A percentile compares a stretch with the other conserved stretches of the same genome.
Evolutionary conservation across 202 grass and related monocot species (phyloP).

Genomic region (Dendrocalamus latiflorus): DNA sequence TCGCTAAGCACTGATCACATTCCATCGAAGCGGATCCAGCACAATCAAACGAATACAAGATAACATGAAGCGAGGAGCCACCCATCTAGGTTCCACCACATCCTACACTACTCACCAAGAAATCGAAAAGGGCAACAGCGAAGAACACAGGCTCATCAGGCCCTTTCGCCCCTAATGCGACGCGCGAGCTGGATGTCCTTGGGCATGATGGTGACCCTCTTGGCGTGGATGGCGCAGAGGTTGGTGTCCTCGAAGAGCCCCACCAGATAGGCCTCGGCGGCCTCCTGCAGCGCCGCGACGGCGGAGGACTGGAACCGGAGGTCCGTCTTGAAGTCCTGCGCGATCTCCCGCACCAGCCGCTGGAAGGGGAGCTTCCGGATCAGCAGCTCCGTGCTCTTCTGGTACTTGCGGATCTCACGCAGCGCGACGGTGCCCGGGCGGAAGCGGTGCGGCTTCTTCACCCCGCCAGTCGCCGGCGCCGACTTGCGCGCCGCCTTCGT

Average conservation of each 20-base stretch:
- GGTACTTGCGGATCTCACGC: slow-evolving; percentile 81
- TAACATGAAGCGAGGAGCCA: too few species aligned
- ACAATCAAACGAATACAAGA: too few species aligned
- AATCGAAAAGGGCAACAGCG: too few species aligned
- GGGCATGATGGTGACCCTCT: slow-evolving; percentile 90
- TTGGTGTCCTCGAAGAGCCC: slow-evolving; percentile 87
- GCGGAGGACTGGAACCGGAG: slow-evolving; percentile 59
- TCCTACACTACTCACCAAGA: too few species aligned
- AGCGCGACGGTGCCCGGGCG: slow-evolving; percentile 67
- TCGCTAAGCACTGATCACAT: too few species aligned
- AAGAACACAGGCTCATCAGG: slow-evolving; percentile 32
- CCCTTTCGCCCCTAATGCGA: slow-evolving; percentile 58
- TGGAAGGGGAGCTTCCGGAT: slow-evolving; percentile 90
- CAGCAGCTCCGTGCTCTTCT: slow-evolving; percentile 81
- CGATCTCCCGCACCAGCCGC: slow-evolving; percentile 61
- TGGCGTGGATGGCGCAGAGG: slow-evolving; percentile 85
- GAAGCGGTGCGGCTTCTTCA: slow-evolving; percentile 76
- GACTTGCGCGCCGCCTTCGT: slow-evolving; percentile 75
- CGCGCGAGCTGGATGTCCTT: slow-evolving; percentile 42
- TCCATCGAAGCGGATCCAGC: too few species aligned
- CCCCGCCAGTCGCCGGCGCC: slow-evolving; percentile 57
- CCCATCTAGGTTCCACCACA: too few species aligned
- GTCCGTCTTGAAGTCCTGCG: slow-evolving; percentile 77
- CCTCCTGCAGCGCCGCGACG: slow-evolving; percentile 65
- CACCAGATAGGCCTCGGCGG: slow-evolving; percentile 68